Evolutionary conservation across 2,329 filamentous ascomycete genomes (phyloP).

Genomic region (Hypoxylon sp.): DNA sequence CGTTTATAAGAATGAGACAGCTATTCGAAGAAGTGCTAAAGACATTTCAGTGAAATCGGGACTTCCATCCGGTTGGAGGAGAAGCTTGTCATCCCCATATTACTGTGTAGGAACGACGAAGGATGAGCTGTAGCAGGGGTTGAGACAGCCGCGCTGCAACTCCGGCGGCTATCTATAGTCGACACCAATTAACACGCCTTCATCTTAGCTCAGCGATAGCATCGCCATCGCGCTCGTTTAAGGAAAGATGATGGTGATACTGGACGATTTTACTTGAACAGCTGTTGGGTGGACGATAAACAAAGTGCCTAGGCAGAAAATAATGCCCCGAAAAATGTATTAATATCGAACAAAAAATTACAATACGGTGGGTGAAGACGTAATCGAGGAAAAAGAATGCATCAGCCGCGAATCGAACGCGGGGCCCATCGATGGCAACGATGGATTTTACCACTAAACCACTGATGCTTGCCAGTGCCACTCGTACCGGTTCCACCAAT

Average conservation of each 20-base stretch:
- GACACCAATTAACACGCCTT: neutral
- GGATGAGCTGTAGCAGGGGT: constrained; percentile 18
- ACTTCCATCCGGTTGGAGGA: neutral
- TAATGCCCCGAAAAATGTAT: neutral
- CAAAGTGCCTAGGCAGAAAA: neutral
- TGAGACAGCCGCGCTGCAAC: constrained; percentile 15
- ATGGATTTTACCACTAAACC: constrained; percentile 64
- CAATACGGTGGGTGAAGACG: no score
- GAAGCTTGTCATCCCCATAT: neutral
- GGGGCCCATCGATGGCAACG: constrained; percentile 62
- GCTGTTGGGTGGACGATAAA: neutral
- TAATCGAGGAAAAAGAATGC: constrained; percentile 42
- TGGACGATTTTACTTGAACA: no score
- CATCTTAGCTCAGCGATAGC: no score
- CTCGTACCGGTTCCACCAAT: neutral
- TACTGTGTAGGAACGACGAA: constrained; percentile 6
- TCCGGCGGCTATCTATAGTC: neutral
- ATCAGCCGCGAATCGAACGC: constrained; percentile 56
- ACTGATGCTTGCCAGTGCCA: constrained; percentile 46
- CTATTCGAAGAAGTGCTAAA: neutral
- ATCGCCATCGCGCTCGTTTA: no score
- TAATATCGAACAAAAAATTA: neutral
- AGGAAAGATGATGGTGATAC: no score
- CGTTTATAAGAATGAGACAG: neutral
- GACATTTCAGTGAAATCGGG: neutral